phyloP scores from a whole-genome alignment of 2,329 filamentous ascomycete species.

The Aspergillus piperis region DNA sequence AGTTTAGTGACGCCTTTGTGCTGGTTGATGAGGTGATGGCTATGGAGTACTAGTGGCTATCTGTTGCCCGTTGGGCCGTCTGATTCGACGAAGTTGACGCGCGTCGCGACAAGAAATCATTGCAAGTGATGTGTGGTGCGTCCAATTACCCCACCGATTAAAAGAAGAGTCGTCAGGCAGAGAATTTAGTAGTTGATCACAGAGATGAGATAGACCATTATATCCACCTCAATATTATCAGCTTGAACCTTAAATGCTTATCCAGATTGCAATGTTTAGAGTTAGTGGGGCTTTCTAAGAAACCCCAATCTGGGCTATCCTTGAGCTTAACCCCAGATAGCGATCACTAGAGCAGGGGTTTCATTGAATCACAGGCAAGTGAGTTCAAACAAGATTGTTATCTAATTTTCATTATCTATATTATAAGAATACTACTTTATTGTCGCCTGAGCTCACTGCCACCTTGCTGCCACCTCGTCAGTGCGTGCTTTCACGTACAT shows the following conservation, averaged over 20 bases:
- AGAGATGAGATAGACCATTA: neutral
- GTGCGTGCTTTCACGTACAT: neutral
- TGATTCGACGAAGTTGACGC: neutral
- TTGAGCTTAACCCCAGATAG: no score
- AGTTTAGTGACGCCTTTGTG: constrained; percentile 2
- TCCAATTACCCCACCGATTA: neutral
- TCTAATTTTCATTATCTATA: no score
- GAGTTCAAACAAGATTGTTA: no score
- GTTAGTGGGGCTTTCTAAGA: neutral
- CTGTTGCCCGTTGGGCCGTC: neutral
- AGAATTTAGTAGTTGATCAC: neutral
- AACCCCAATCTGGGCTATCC: no score
- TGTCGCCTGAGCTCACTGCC: neutral
- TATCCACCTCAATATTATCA: neutral
- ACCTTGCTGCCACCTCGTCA: neutral
- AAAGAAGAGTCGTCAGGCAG: neutral
- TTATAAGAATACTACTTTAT: neutral
- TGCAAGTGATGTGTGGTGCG: neutral
- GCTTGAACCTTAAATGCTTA: neutral
- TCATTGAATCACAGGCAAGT: no score
- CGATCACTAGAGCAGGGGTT: no score
- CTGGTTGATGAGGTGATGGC: constrained; percentile 1
- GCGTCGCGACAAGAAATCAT: neutral
- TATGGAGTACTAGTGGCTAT: neutral
- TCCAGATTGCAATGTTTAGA: neutral